Evolutionary conservation across 805 yeast species (phyloP).

Genomic region (Pichia heedii): DNA sequence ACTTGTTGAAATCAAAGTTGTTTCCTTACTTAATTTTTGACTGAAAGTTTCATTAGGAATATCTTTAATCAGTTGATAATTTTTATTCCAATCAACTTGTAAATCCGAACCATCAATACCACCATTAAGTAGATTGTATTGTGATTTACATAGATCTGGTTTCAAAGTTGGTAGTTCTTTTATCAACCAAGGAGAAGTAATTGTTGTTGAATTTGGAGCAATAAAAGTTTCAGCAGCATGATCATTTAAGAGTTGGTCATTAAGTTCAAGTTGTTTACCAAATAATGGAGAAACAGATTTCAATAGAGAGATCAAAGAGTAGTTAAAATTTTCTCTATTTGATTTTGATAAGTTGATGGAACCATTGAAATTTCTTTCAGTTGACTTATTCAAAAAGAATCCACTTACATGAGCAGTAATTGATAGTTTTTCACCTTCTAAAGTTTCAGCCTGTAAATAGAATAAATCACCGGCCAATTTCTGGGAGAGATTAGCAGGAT

Average conservation of each 20-base stretch:
- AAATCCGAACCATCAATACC: constrained; percentile 54
- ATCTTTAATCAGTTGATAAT: constrained; percentile 74
- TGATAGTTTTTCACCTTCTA: constrained; percentile 72
- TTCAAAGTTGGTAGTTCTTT: constrained; percentile 11
- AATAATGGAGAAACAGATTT: constrained; percentile 59
- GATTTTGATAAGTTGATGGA: constrained; percentile 26
- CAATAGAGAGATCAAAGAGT: constrained; percentile 53
- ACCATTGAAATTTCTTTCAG: constrained; percentile 65
- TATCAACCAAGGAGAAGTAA: constrained; percentile 77
- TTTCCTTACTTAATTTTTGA: constrained; percentile 69
- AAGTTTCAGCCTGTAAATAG: constrained; percentile 65
- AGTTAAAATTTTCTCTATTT: constrained; percentile 27
- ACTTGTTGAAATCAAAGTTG: constrained; percentile 57
- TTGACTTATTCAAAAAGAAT: constrained; percentile 64
- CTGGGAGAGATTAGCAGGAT: constrained; percentile 66
- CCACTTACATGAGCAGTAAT: constrained; percentile 77
- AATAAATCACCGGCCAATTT: constrained; percentile 67
- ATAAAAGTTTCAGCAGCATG: constrained; percentile 47
- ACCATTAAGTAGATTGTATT: constrained; percentile 41
- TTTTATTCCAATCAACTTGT: constrained; percentile 82
- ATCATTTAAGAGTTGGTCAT: constrained; percentile 36
- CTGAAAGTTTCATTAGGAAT: constrained; percentile 44
- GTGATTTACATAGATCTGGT: constrained; percentile 57
- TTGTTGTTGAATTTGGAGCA: constrained; percentile 50
- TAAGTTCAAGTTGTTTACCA: constrained; percentile 39